Evolutionary conservation across 768 basidiomycete genomes (phyloP).

Genomic region (Kwoniella newhampshirensis): DNA sequence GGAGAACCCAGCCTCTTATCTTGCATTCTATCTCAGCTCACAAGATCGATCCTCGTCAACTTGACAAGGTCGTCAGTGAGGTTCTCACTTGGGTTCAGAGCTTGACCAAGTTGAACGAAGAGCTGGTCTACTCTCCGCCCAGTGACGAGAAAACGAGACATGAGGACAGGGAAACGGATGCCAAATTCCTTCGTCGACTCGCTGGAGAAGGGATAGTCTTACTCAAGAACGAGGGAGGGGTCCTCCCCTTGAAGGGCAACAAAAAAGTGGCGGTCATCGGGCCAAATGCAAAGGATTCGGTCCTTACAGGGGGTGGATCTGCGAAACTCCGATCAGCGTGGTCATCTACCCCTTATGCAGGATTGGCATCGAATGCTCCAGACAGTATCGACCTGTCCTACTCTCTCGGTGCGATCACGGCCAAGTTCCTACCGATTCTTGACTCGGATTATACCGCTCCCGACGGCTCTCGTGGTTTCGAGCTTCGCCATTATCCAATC

Average conservation of each 20-base stretch:
- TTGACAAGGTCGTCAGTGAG: slow-evolving; percentile 59
- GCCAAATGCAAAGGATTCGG: slow-evolving; percentile 59
- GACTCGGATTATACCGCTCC: slow-evolving; percentile 62
- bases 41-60: slow-evolving; percentile 53
- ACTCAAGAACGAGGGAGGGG: slow-evolving; percentile 62
- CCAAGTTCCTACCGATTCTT: slow-evolving; percentile 70
- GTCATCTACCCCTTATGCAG: slow-evolving; percentile 65
- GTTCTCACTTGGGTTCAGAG: slow-evolving; percentile 70
- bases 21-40: slow-evolving; percentile 47
- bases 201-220: slow-evolving; percentile 67
- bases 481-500: slow-evolving; percentile 62
- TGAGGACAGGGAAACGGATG: slow-evolving; percentile 57
- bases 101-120: slow-evolving; percentile 65
- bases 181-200: slow-evolving; percentile 61
- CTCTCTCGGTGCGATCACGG: slow-evolving; percentile 61
- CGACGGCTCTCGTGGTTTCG: slow-evolving; percentile 63
- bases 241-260: slow-evolving; percentile 59
- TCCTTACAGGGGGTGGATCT: slow-evolving; percentile 66
- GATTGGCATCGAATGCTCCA: slow-evolving; percentile 61
- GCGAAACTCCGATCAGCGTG: slow-evolving; percentile 70
- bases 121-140: slow-evolving; percentile 60
- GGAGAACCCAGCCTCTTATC: slow-evolving; percentile 11
- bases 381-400: slow-evolving; percentile 60
- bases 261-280: slow-evolving; percentile 67
- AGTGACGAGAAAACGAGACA: slow-evolving; percentile 21